phyloP scores from a whole-genome alignment of 2,329 filamentous ascomycete species.

The Alternaria sp. region DNA sequence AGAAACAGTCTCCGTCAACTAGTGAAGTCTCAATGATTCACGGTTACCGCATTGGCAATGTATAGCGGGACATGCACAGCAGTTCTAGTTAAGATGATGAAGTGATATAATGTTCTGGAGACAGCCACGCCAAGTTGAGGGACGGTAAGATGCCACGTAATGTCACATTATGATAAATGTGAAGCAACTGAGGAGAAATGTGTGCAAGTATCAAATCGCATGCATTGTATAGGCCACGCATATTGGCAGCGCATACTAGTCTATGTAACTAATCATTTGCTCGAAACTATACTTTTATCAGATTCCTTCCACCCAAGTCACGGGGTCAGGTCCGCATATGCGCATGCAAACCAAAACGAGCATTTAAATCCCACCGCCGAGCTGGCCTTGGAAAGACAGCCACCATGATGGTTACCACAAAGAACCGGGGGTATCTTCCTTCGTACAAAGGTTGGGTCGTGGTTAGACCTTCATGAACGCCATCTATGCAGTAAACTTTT shows the following conservation, averaged over 20 bases:
- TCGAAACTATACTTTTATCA: slow-evolving; percentile 45
- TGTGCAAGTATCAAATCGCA: slow-evolving; percentile 27
- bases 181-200: not conserved
- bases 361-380: slow-evolving; percentile 31
- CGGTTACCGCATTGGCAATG: not conserved
- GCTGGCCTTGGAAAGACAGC: slow-evolving; percentile 28
- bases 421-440: slow-evolving; percentile 43
- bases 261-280: slow-evolving; percentile 44
- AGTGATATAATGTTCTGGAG: not conserved
- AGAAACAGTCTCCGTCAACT: not conserved
- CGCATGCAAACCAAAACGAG: slow-evolving; percentile 36
- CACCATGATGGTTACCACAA: slow-evolving; percentile 36
- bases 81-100: not conserved
- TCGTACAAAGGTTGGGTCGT: slow-evolving; percentile 36
- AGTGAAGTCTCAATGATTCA: not conserved
- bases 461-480: slow-evolving; percentile 45
- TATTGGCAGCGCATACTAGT: slow-evolving; percentile 32
- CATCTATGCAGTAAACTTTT: slow-evolving; percentile 47
- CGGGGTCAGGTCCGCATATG: slow-evolving; percentile 24
- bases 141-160: not conserved
- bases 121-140: not conserved
- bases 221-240: slow-evolving; percentile 34
- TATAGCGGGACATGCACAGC: not conserved
- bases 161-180: not conserved
- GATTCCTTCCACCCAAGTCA: slow-evolving; percentile 47